Percentiles rank a stretch among this genome's conserved stretches.
phyloP scores from a whole-genome alignment of 2,329 filamentous ascomycete genomes.

The Penicillium sp. region DNA sequence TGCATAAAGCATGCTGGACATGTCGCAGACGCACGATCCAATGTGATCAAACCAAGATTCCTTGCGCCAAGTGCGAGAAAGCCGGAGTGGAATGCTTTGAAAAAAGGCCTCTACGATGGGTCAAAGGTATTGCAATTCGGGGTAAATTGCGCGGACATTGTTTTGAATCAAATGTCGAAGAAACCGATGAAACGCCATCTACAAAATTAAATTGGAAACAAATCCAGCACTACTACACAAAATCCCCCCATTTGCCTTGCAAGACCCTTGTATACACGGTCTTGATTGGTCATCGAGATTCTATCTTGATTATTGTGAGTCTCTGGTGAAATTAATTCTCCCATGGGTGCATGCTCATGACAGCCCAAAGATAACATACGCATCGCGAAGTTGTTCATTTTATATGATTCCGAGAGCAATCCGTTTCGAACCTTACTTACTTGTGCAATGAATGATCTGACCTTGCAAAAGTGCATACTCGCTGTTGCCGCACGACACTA shows the following conservation, averaged over 20 bases:
- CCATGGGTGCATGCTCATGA: not conserved
- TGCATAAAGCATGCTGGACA: conserved; percentile 29
- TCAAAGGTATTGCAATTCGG: conserved; percentile 34
- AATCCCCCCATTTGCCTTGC: conserved; percentile 12
- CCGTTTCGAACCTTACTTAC: conserved; percentile 3
- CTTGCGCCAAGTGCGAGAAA: conserved; percentile 35
- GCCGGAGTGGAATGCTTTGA: conserved; percentile 34
- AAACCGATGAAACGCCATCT: not conserved
- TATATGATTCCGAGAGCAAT: conserved; percentile 7
- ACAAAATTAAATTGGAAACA: not conserved
- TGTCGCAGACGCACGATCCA: conserved; percentile 36
- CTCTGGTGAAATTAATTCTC: not conserved
- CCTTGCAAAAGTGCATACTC: not conserved
- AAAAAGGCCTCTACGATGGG: conserved; percentile 35
- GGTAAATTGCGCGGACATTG: conserved; percentile 29
- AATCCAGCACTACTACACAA: too few relatives aligned
- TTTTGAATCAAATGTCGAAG: conserved; percentile 4
- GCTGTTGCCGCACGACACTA: not conserved
- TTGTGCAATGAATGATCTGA: not conserved
- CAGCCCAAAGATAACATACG: conserved; percentile 25
- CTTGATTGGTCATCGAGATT: conserved; percentile 19
- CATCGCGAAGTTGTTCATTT: conserved; percentile 34
- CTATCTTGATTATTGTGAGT: conserved; percentile 37
- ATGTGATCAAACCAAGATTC: conserved; percentile 29
- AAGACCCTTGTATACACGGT: conserved; percentile 10